A percentile compares a stretch with the other conserved stretches of the same genome.
Evolutionary conservation across 1,284 basidiomycete genomes (phyloP).

Genomic region (Testicularia cyperi): DNA sequence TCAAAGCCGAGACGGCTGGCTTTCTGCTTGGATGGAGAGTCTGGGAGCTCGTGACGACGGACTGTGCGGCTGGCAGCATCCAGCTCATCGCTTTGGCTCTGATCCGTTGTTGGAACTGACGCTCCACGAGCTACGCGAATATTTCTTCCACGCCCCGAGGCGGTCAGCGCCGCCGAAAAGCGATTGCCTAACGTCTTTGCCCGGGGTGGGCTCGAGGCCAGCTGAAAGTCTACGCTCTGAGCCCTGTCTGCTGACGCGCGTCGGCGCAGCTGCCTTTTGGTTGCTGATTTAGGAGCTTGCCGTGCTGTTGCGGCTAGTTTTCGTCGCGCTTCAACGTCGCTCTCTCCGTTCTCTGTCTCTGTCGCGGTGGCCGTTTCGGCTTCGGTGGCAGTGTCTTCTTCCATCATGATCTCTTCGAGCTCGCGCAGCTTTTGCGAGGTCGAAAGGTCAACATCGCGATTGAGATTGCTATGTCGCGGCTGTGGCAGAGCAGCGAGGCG

Average conservation of each 20-base stretch:
- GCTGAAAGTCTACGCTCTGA: conserved; percentile 16
- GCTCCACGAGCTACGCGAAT: background rate
- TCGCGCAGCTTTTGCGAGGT: conserved; percentile 21
- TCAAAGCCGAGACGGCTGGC: conserved; percentile 32
- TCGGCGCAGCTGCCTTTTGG: background rate
- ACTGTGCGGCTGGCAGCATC: background rate
- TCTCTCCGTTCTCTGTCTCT: no score
- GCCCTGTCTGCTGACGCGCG: background rate
- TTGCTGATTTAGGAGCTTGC: background rate
- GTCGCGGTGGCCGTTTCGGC: no score
- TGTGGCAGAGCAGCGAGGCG: background rate
- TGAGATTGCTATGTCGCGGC: background rate
- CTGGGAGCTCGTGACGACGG: conserved; percentile 14
- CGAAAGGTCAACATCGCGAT: conserved; percentile 4
- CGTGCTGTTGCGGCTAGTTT: no score
- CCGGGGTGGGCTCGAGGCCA: conserved; percentile 31
- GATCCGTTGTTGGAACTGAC: no score
- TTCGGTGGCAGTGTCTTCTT: conserved; percentile 1
- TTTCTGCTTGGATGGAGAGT: conserved; percentile 28
- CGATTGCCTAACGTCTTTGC: conserved; percentile 3
- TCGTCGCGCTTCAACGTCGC: no score
- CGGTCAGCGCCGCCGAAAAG: conserved; percentile 16
- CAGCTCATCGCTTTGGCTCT: background rate
- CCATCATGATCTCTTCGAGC: conserved; percentile 15
- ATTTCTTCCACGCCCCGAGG: conserved; percentile 4